These are phyloP conservation scores for Aphanomyces invadans DNA, from an alignment of 352 stramenopile species.

Conservation along the genomic window DNA sequence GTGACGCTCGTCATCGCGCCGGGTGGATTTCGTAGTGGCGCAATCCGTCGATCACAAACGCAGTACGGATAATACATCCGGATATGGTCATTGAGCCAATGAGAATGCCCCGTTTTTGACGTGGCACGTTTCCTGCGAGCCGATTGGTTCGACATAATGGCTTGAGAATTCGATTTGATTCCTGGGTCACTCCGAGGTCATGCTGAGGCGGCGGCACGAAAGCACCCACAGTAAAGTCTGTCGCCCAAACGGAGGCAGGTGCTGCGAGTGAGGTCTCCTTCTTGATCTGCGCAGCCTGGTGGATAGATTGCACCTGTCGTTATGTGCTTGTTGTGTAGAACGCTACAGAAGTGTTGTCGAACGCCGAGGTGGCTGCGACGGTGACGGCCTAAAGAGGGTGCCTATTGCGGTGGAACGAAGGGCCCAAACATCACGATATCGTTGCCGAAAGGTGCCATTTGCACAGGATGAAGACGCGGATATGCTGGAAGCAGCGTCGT, in stretches of 20 bases:
- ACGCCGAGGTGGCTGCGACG: too few relatives aligned
- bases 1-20: neutral
- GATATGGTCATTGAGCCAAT: neutral
- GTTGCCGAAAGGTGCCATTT: neutral
- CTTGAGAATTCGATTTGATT: neutral
- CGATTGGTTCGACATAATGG: neutral
- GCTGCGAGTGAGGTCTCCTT: too few relatives aligned
- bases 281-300: too few relatives aligned
- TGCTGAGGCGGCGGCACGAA: too few relatives aligned
- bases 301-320: too few relatives aligned
- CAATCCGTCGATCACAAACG: neutral
- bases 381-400: too few relatives aligned
- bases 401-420: neutral
- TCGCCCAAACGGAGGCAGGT: too few relatives aligned
- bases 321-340: too few relatives aligned
- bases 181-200: too few relatives aligned
- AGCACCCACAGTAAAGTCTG: too few relatives aligned
- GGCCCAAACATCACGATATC: constrained; percentile 15
- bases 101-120: neutral
- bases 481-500: neutral
- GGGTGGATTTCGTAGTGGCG: too few relatives aligned
- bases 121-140: neutral
- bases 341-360: too few relatives aligned
- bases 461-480: neutral
- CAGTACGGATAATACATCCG: neutral